Percentiles rank a stretch among this genome's conserved stretches.
Evolutionary conservation across 768 basidiomycete genomes (phyloP).

Genomic region (Pisolithus orientalis): DNA sequence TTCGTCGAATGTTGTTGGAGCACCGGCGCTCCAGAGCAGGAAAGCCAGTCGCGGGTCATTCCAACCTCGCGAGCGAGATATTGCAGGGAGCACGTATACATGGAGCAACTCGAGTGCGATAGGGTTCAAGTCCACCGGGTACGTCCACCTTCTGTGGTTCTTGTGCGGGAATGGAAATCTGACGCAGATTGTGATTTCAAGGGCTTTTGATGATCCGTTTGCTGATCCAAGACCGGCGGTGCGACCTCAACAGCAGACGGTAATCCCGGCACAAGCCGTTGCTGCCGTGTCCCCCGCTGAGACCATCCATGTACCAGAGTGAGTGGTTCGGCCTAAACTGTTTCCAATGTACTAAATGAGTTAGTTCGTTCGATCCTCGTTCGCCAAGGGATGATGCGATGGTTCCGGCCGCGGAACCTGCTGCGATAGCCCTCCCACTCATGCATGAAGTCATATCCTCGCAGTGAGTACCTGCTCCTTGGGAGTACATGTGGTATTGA

Average conservation of each 20-base stretch:
- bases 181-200: slow-evolving; percentile 2
- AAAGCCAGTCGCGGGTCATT: slow-evolving; percentile 19
- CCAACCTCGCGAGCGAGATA: slow-evolving; percentile 22
- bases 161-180: neutral
- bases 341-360: neutral
- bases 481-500: neutral
- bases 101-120: slow-evolving; percentile 23
- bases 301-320: slow-evolving; percentile 27
- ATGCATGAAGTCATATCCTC: slow-evolving; percentile 29
- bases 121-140: slow-evolving; percentile 12
- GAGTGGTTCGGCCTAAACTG: neutral
- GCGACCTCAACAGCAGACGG: neutral
- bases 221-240: slow-evolving; percentile 15
- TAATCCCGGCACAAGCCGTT: slow-evolving; percentile 5
- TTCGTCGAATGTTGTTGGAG: slow-evolving; percentile 17
- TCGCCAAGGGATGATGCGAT: slow-evolving; percentile 28
- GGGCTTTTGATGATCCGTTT: slow-evolving; percentile 22
- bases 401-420: slow-evolving; percentile 18
- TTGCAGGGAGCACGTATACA: slow-evolving; percentile 27
- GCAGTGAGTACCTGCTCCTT: slow-evolving; percentile 8
- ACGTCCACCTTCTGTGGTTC: slow-evolving; percentile 14
- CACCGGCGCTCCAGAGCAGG: slow-evolving; percentile 14
- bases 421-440: slow-evolving; percentile 23
- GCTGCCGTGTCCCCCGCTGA: slow-evolving; percentile 21
- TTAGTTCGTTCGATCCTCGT: slow-evolving; percentile 21